Evolutionary conservation across 2,329 filamentous ascomycete species (phyloP).

Genomic region (Phialophora chinensis): DNA sequence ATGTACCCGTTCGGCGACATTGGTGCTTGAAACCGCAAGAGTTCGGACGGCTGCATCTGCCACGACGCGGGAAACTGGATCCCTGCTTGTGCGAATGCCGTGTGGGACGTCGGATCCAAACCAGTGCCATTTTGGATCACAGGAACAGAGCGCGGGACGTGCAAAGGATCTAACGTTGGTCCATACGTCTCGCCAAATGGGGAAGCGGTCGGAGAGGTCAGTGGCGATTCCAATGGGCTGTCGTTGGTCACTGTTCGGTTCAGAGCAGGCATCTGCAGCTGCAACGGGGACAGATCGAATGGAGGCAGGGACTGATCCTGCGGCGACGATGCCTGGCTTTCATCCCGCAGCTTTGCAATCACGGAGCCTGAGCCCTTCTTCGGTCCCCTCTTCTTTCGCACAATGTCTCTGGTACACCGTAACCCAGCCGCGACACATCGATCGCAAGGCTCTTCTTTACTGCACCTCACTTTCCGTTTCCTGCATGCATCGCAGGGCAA

Average conservation of each 20-base stretch:
- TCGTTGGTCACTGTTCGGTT: slow-evolving; percentile 31
- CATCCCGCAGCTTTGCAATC: slow-evolving; percentile 39
- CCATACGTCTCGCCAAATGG: slow-evolving; percentile 33
- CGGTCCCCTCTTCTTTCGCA: slow-evolving; percentile 39
- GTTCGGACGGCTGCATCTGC: slow-evolving; percentile 36
- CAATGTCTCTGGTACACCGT: slow-evolving; percentile 39
- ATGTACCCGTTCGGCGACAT: slow-evolving; percentile 37
- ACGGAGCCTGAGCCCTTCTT: slow-evolving; percentile 41
- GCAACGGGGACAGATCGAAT: slow-evolving; percentile 37
- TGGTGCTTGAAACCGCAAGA: slow-evolving; percentile 37
- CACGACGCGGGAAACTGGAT: slow-evolving; percentile 38
- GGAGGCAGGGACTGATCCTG: slow-evolving; percentile 37
- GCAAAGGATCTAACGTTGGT: slow-evolving; percentile 25
- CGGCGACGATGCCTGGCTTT: slow-evolving; percentile 28
- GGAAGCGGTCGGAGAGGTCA: slow-evolving; percentile 34
- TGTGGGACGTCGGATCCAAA: slow-evolving; percentile 33
- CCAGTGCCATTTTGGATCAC: slow-evolving; percentile 30
- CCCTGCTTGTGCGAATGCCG: slow-evolving; percentile 37
- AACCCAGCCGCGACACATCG: slow-evolving; percentile 36
- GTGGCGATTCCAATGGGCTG: slow-evolving; percentile 34
- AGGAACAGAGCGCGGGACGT: slow-evolving; percentile 36
- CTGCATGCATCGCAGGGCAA: slow-evolving; percentile 40
- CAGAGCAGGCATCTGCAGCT: slow-evolving; percentile 36
- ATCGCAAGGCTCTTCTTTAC: slow-evolving; percentile 37
- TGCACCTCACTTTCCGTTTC: slow-evolving; percentile 39